phyloP scores from a whole-genome alignment of 257 asterid species.

The Nicotiana benthamiana region DNA sequence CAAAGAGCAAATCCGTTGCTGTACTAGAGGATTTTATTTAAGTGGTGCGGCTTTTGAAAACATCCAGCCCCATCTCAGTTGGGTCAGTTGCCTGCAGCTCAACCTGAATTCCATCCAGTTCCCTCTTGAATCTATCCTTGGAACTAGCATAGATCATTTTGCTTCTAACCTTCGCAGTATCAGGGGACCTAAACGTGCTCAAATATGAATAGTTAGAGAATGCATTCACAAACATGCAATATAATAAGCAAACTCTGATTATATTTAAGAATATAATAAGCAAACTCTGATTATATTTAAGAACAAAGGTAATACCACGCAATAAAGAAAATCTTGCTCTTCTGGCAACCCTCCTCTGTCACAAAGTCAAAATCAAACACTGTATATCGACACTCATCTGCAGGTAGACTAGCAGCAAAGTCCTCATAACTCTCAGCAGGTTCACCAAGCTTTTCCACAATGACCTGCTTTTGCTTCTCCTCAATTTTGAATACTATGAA shows the following conservation, averaged over 20 bases:
- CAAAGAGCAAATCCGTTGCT: conserved; percentile 10
- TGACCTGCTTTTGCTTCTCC: conserved; percentile 36
- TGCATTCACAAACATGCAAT: neutral
- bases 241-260: neutral
- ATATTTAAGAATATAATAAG: neutral
- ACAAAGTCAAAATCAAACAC: conserved; percentile 34
- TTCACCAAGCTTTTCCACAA: conserved; percentile 37
- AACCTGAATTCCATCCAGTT: conserved; percentile 37
- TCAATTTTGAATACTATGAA: conserved; percentile 35
- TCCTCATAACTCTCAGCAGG: conserved; percentile 29
- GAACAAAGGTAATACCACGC: conserved; percentile 24
- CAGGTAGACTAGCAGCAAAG: conserved; percentile 33
- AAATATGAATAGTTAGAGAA: neutral
- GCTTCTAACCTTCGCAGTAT: conserved; percentile 31
- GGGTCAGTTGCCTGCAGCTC: conserved; percentile 45
- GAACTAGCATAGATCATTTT: conserved; percentile 43
- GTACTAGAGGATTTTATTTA: conserved; percentile 14
- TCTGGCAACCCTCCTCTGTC: conserved; percentile 29
- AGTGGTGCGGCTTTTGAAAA: conserved; percentile 29
- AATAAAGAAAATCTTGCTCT: conserved; percentile 37
- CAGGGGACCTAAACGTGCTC: conserved; percentile 26
- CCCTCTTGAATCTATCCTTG: conserved; percentile 40
- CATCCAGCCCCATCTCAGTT: conserved; percentile 34
- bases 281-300: neutral
- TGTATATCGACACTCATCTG: conserved; percentile 36